Conservation (phyloP, 2,329 filamentous ascomycete species). For the Cercospora sojina region DNA sequence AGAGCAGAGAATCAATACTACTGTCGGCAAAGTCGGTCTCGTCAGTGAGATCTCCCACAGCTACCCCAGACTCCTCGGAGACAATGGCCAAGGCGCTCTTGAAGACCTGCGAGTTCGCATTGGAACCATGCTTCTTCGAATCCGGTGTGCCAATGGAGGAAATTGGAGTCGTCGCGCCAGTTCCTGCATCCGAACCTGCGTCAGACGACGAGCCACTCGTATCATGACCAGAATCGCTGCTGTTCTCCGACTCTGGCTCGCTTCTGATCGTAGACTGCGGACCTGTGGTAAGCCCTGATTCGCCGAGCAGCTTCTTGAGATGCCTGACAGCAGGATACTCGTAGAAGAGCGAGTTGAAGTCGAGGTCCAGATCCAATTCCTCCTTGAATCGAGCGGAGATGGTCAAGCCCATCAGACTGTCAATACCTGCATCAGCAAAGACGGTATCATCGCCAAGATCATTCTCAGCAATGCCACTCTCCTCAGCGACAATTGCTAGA, state of each 20-base stretch:
- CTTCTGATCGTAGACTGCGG: not conserved
- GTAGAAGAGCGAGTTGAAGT: not conserved
- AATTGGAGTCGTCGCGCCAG: not conserved
- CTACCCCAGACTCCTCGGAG: not conserved
- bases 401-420: slow-evolving; percentile 20
- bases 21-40: not conserved
- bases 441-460: slow-evolving; percentile 29
- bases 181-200: not conserved
- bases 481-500: slow-evolving; percentile 34
- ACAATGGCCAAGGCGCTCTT: not conserved
- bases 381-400: not conserved
- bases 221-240: not conserved
- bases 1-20: slow-evolving; percentile 34
- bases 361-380: not conserved
- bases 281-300: not conserved
- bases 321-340: not conserved
- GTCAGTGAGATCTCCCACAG: not conserved
- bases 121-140: not conserved
- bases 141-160: not conserved
- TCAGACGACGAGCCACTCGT: not conserved
- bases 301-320: not conserved
- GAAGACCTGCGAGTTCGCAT: not conserved
- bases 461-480: slow-evolving; percentile 29
- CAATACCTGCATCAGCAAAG: slow-evolving; percentile 39
- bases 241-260: not conserved